Percentiles rank a stretch among this genome's conserved stretches.
phyloP scores from a whole-genome alignment of 495 filamentous ascomycete species.

The Hypomontagnella submonticulosa region DNA sequence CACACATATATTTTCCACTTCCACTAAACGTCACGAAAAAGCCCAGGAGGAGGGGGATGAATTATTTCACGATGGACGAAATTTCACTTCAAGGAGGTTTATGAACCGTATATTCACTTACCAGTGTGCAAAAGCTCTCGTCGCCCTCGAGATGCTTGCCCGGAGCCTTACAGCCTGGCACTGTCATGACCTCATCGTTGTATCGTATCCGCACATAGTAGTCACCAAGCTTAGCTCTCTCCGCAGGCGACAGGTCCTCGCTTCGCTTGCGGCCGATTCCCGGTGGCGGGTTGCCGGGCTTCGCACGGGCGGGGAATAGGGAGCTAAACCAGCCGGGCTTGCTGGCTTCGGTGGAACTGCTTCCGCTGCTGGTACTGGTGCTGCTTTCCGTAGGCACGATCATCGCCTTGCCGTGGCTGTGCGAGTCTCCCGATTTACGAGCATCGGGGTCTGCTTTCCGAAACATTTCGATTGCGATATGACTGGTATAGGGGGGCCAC shows the following conservation, averaged over 20 bases:
- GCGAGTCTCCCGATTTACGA: neutral
- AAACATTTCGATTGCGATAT: conserved; percentile 92
- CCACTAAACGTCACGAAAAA: too few species aligned
- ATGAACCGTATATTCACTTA: conserved; percentile 53
- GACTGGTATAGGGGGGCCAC: conserved; percentile 94
- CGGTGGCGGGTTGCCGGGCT: conserved; percentile 41
- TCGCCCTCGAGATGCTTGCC: conserved; percentile 91
- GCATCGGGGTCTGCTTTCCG: conserved; percentile 52
- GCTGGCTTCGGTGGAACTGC: conserved; percentile 14
- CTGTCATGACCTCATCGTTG: conserved; percentile 81
- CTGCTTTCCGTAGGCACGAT: conserved; percentile 13
- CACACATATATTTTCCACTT: too few species aligned
- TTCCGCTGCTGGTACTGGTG: conserved; percentile 3
- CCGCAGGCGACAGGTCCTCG: conserved; percentile 57
- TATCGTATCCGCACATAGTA: conserved; percentile 97
- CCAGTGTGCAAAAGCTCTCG: conserved; percentile 90
- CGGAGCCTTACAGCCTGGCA: conserved; percentile 80
- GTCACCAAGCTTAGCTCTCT: conserved; percentile 67
- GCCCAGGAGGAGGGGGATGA: too few species aligned
- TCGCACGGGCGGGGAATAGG: conserved; percentile 51
- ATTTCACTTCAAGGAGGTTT: too few species aligned
- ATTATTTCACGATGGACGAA: too few species aligned
- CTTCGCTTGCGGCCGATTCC: conserved; percentile 64
- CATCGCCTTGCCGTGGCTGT: conserved; percentile 3
- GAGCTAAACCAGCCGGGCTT: conserved; percentile 59